Base-by-base conservation (phyloP, 1,139 yeast genomes). In the Hanseniaspora sp. region DNA sequence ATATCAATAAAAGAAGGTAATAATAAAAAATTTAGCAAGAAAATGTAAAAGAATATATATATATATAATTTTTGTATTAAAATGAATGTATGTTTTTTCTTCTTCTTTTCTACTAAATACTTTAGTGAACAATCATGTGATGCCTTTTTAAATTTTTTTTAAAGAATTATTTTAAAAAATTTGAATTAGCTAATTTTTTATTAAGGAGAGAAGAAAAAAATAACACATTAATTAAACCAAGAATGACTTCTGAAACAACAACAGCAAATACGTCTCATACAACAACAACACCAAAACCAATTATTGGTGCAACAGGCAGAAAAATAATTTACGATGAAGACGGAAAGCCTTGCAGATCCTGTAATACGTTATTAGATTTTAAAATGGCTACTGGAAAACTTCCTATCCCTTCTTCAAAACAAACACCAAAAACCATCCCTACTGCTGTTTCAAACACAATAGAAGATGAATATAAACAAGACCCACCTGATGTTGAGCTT, bases 301-400 rank as follows among this genome's bases (percentile, higher is more conserved):
- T 12, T 18, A 61, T 74, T 54, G 86, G 86, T 0, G 70, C 75
- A 2, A 65, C 77, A 31, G 95, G 95, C 0, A 74, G 84, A 54
- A 80, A 78, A 62, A 83, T 87, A 58, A 69, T 86, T 29, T 83
- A 85, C 57, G 95, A 86, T 62, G 82, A 86, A 64, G 83, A 88
- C 67, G 96, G 96, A 1, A 87, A 86, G 68, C 96, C 95, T 85
- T 87, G 96, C 64, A 90, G 95, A 55, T 71, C 95, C 5, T 90
- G 96, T 65, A 87, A 87, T 67, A 69, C 87, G 0, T 67, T 88
- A 46, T 66, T 79, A 43, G 96, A 87, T 66, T 88, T 90, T 68
- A 82, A 80, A 64, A 72, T 77, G 68, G 88, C 80, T 18, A 75
- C 67, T 3, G 64, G 69, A 5, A 65, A 62, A 55, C 55, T 58